phyloP scores from a whole-genome alignment of 179 eudicot genomes.

The Sideroxylon spinosum region DNA sequence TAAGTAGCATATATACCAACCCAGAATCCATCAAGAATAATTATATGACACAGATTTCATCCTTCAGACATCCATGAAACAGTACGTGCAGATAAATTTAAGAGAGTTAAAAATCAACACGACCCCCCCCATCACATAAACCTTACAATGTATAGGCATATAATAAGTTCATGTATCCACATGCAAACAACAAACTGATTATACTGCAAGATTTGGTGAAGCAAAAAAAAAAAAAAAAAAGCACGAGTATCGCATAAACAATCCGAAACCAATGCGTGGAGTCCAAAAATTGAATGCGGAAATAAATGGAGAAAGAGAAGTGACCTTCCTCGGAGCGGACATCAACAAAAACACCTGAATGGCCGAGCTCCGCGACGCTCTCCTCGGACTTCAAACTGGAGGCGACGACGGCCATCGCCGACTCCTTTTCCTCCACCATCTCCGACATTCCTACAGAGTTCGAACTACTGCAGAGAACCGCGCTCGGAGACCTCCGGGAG shows the following conservation, averaged over 20 bases:
- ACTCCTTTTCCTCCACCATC: too few relatives aligned
- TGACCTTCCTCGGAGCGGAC: conserved; percentile 40
- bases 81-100: neutral
- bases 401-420: conserved; percentile 4
- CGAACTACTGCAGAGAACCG: too few relatives aligned
- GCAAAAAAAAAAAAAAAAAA: neutral
- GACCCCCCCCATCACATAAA: neutral
- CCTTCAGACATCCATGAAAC: neutral
- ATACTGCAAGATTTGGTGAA: neutral
- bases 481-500: too few relatives aligned
- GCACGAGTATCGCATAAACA: neutral
- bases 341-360: conserved; percentile 30
- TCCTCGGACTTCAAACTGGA: conserved; percentile 10
- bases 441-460: too few relatives aligned
- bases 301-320: neutral
- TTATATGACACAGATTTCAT: neutral
- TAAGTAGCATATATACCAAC: too few relatives aligned
- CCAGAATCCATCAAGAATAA: neutral
- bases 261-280: neutral
- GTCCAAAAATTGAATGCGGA: neutral
- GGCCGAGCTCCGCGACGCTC: conserved; percentile 15
- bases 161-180: neutral
- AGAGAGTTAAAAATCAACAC: neutral
- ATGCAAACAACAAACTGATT: too few relatives aligned
- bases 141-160: neutral